phyloP scores from a whole-genome alignment of 495 filamentous ascomycete species.

The Melanomma pulvis-pyrius region DNA sequence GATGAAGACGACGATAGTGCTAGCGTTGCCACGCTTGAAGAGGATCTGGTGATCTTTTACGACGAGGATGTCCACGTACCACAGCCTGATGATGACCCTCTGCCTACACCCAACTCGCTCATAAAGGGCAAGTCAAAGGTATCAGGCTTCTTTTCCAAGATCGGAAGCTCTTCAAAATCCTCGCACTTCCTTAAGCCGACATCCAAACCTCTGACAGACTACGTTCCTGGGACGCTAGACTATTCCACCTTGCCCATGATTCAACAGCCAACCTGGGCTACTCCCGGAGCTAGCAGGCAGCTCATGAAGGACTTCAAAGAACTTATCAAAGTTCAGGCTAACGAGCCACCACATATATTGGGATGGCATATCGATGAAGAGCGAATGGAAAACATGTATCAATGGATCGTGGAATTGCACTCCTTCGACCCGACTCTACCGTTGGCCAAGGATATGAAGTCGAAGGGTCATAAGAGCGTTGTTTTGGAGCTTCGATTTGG shows the following conservation, averaged over 20 bases:
- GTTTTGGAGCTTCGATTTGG: conserved; percentile 83
- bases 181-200: not conserved
- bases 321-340: conserved; percentile 65
- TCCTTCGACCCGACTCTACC: conserved; percentile 72
- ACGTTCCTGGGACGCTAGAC: conserved; percentile 66
- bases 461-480: conserved; percentile 61
- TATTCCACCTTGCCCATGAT: conserved; percentile 60
- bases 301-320: conserved; percentile 65
- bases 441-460: conserved; percentile 75
- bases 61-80: conserved; percentile 32
- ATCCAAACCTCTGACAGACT: conserved; percentile 56
- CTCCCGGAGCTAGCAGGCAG: conserved; percentile 59
- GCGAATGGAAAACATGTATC: conserved; percentile 71
- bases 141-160: conserved; percentile 26
- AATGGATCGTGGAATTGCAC: conserved; percentile 93
- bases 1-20: conserved; percentile 41
- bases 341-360: conserved; percentile 65
- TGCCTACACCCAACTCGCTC: conserved; percentile 19
- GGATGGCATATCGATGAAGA: conserved; percentile 81
- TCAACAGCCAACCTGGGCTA: conserved; percentile 69
- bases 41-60: conserved; percentile 56
- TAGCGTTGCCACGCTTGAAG: conserved; percentile 56
- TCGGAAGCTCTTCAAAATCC: conserved; percentile 13
- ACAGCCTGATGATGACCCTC: conserved; percentile 13
- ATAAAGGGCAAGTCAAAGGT: conserved; percentile 38